Evolutionary conservation across 148 eudicot genomes (phyloP), one percentile per base, ranked within the genome.

Genomic region (Tetragonia tetragonoides): DNA sequence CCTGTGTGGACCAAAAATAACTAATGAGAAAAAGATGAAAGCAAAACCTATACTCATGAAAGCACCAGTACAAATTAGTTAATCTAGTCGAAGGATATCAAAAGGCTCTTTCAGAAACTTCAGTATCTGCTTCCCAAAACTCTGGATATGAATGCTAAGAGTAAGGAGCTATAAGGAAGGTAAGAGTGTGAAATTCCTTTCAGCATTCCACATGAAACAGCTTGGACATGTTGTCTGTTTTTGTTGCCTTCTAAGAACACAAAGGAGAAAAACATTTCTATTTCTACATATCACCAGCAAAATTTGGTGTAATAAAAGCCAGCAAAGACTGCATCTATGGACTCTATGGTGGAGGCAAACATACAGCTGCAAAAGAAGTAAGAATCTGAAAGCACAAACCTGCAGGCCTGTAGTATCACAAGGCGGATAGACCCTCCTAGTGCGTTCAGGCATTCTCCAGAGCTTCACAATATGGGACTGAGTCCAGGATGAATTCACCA

Each of bases 401-500:
- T 95, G 98, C 76, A 96, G 88, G 62, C 95, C 92, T 57, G 90
- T 85, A 70, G 99, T 93, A 82, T 96, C 98, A 86, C 98, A 96
- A 77, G 99, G 99, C 66, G 99, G 99, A 81, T 91, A 96, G 69
- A 96, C 97, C 73, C 91, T 84, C 81, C 69, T 87, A 62, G 82
- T 91, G 34, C 93, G 97, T 46, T 81, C 74, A 62, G 88, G 90
- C 82, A 91, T 90, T 60, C 90, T 88, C 98, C 99, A 96, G 47
- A 93, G 88, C 86, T 91, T 90, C 77, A 83, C 85, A 83, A 95
- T 95, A 81, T 95, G 99, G 62, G 90, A 87, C 49, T 82, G 85
- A 46, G 99, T 95, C 99, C 99, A 95, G 53, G 97, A 95, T 71
- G 99, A 95, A 67, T 95, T 95, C 72, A 95, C 99, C 97, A 95